phyloP scores from a whole-genome alignment of 176 grass and related monocot genomes.

The Oryza australiensis region DNA sequence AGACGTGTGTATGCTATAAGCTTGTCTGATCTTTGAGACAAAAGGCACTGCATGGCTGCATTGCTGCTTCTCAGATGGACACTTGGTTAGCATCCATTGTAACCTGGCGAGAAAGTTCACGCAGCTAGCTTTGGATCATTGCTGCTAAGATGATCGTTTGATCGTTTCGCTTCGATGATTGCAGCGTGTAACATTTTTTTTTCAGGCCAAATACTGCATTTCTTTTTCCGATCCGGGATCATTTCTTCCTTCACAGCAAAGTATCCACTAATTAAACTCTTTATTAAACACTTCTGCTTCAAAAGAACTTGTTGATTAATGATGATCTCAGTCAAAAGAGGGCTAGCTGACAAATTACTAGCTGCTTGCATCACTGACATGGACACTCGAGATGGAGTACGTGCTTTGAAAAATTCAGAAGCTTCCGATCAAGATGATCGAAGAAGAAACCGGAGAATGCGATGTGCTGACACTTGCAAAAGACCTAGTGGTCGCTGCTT shows the following conservation, averaged over 20 bases:
- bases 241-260: constrained; percentile 32
- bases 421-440: neutral
- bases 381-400: neutral
- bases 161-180: neutral
- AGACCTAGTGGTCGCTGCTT: neutral
- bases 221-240: neutral
- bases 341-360: neutral
- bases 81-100: neutral
- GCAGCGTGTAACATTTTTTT: neutral
- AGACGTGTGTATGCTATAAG: constrained; percentile 1
- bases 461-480: constrained; percentile 11
- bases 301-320: neutral
- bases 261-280: neutral
- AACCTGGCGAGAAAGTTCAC: neutral
- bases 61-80: neutral
- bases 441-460: neutral
- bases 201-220: neutral
- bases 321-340: constrained; percentile 16
- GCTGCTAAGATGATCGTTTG: neutral
- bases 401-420: neutral
- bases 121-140: neutral
- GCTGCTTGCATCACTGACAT: neutral
- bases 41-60: neutral
- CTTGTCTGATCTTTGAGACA: constrained; percentile 3
- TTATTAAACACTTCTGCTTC: neutral